phyloP scores from a whole-genome alignment of 2,329 filamentous ascomycete species.

The Tolypocladium ophioglossoides region DNA sequence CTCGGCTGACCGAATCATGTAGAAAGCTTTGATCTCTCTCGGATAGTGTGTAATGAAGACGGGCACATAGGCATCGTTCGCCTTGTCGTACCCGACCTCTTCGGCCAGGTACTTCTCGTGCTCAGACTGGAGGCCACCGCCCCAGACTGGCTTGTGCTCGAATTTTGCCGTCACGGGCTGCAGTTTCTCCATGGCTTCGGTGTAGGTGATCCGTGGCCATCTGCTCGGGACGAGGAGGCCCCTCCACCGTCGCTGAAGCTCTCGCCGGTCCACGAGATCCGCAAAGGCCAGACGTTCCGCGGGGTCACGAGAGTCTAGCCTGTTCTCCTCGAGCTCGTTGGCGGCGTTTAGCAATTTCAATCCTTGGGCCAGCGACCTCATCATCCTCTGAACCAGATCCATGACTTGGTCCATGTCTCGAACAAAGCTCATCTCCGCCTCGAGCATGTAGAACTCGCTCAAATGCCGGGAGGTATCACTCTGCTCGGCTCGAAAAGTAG shows the following conservation, averaged over 20 bases:
- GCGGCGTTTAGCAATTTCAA: slow-evolving; percentile 31
- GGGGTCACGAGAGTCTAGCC: slow-evolving; percentile 23
- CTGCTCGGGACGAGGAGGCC: slow-evolving; percentile 40
- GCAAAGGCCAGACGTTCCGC: slow-evolving; percentile 32
- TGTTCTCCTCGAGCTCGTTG: slow-evolving; percentile 30
- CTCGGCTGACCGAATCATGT: slow-evolving; percentile 33
- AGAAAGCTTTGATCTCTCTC: slow-evolving; percentile 83
- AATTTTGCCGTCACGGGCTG: slow-evolving; percentile 52
- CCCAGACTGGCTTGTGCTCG: slow-evolving; percentile 58
- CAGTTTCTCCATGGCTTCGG: slow-evolving; percentile 62
- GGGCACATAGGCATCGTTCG: slow-evolving; percentile 45
- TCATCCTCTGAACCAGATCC: slow-evolving; percentile 68
- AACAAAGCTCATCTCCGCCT: slow-evolving; percentile 78
- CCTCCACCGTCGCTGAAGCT: slow-evolving; percentile 61
- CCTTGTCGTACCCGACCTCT: slow-evolving; percentile 40
- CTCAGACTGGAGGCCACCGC: slow-evolving; percentile 70
- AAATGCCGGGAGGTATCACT: slow-evolving; percentile 90
- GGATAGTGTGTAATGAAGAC: slow-evolving; percentile 94
- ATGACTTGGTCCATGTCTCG: slow-evolving; percentile 62
- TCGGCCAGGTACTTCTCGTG: slow-evolving; percentile 84
- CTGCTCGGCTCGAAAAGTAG: slow-evolving; percentile 85
- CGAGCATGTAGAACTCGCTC: slow-evolving; percentile 98
- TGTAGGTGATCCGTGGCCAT: slow-evolving; percentile 82
- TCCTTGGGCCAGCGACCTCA: slow-evolving; percentile 40
- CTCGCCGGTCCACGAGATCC: slow-evolving; percentile 28